These are phyloP conservation scores for Monilinia laxa DNA, from an alignment of 2,329 filamentous ascomycete genomes.

Conservation along the genomic window DNA sequence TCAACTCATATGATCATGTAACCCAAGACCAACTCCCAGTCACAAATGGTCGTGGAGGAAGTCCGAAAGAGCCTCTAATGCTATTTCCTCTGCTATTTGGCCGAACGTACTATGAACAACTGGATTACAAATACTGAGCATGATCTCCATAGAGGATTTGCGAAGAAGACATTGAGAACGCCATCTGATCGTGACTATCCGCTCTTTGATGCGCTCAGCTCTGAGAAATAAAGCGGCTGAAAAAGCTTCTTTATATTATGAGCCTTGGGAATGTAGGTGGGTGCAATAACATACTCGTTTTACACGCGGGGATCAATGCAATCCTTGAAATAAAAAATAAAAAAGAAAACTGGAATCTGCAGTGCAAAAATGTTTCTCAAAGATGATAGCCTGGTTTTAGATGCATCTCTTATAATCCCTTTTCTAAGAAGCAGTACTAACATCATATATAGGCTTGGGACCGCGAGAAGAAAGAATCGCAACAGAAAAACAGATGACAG, in stretches of 20 bases:
- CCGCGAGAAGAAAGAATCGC: background rate
- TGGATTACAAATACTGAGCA: background rate
- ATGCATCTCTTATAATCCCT: background rate
- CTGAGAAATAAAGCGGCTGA: background rate
- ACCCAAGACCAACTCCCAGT: no score
- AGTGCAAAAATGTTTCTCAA: background rate
- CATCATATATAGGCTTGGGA: background rate
- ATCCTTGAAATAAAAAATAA: background rate
- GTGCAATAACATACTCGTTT: background rate
- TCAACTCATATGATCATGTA: no score
- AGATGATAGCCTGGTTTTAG: conserved; percentile 4
- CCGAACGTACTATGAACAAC: background rate
- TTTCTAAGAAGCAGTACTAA: background rate
- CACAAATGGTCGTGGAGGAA: no score
- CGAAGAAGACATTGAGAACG: background rate
- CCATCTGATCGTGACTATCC: background rate
- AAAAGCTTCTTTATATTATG: background rate
- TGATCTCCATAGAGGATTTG: background rate
- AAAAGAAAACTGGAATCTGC: background rate
- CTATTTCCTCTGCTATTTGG: no score
- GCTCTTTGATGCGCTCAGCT: background rate
- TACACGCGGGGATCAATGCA: conserved; percentile 10
- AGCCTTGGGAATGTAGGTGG: background rate
- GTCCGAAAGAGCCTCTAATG: no score
- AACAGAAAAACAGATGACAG: background rate